Evolutionary conservation across 495 filamentous ascomycete genomes (phyloP).

Genomic region (Hyaloscypha bicolor): DNA sequence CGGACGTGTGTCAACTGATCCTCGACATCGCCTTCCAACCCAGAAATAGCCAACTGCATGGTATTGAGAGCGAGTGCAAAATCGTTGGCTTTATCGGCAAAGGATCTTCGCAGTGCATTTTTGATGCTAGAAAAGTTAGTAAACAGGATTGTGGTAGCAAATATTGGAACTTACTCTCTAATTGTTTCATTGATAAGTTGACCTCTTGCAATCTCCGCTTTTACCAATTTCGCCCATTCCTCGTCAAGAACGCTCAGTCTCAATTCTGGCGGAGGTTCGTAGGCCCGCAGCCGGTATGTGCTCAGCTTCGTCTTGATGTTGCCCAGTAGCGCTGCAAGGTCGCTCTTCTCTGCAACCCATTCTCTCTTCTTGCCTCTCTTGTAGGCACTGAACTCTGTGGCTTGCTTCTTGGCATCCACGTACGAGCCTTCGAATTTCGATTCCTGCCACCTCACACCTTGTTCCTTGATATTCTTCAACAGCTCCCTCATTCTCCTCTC

Average conservation of each 20-base stretch:
- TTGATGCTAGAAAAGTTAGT: constrained; percentile 67
- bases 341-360: constrained; percentile 97
- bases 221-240: constrained; percentile 78
- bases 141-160: background rate
- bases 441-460: constrained; percentile 72
- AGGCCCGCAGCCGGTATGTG: constrained; percentile 88
- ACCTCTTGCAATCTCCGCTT: constrained; percentile 81
- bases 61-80: constrained; percentile 94
- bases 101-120: constrained; percentile 84
- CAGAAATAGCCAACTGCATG: constrained; percentile 88
- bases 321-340: constrained; percentile 88
- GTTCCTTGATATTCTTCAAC: constrained; percentile 69
- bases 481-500: constrained; percentile 85
- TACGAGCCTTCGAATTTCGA: constrained; percentile 90
- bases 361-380: constrained; percentile 86
- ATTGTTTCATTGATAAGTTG: constrained; percentile 98
- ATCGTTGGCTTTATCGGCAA: constrained; percentile 96
- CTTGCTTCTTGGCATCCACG: constrained; percentile 87
- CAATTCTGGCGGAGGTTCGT: constrained; percentile 83
- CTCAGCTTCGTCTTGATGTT: constrained; percentile 98
- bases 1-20: constrained; percentile 88
- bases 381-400: constrained; percentile 77
- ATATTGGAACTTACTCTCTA: constrained; percentile 64
- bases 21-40: constrained; percentile 92
- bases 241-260: constrained; percentile 76